phyloP scores from a whole-genome alignment of 2,329 filamentous ascomycete genomes.

The Penicillium sp. region DNA sequence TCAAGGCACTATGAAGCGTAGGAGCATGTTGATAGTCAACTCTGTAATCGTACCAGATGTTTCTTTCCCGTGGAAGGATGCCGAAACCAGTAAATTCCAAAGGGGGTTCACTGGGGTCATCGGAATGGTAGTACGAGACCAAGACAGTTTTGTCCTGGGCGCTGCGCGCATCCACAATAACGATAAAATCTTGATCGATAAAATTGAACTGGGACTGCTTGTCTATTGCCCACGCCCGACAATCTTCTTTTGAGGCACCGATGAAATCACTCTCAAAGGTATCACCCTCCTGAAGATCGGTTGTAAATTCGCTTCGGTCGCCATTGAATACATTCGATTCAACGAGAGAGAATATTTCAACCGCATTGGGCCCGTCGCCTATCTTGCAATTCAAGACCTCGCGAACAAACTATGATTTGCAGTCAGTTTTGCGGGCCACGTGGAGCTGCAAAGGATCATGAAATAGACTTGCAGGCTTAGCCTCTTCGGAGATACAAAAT shows the following conservation, averaged over 20 bases:
- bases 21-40: background rate
- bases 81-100: background rate
- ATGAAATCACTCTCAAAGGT: background rate
- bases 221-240: background rate
- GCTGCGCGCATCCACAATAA: background rate
- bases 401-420: no score
- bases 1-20: no score
- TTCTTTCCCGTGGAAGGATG: background rate
- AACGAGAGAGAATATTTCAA: no score
- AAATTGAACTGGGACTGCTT: background rate
- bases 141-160: background rate
- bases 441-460: no score
- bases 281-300: background rate
- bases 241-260: background rate
- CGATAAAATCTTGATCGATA: background rate
- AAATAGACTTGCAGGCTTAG: no score
- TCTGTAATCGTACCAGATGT: background rate
- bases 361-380: no score
- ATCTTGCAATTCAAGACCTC: no score
- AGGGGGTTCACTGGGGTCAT: background rate
- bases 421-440: no score
- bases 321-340: background rate
- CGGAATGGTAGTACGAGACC: background rate
- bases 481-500: no score
- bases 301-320: background rate